Percentiles rank a stretch among this genome's conserved stretches.
Evolutionary conservation across 2,329 filamentous ascomycete genomes (phyloP).

Genomic region (Aspergillus pseudotamarii): DNA sequence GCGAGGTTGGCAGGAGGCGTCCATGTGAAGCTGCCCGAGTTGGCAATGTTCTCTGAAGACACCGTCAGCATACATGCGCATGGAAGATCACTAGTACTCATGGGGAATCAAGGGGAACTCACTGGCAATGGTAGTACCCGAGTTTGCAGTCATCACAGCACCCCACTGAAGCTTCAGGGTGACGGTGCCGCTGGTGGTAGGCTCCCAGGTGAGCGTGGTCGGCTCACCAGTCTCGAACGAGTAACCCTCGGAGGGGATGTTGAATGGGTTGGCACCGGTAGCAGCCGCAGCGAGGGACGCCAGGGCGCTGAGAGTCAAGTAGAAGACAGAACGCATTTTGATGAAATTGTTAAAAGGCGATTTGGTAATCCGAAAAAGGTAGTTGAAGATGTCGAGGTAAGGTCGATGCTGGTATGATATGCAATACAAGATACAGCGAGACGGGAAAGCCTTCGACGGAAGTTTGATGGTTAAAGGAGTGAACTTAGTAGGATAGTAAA

Average conservation of each 20-base stretch:
- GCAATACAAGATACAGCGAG: constrained; percentile 5
- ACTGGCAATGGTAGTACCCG: constrained; percentile 49
- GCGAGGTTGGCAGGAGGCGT: constrained; percentile 44
- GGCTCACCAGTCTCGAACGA: constrained; percentile 50
- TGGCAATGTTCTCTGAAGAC: constrained; percentile 48
- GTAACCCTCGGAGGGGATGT: constrained; percentile 46
- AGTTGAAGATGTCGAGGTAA: background rate
- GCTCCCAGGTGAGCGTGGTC: constrained; percentile 52
- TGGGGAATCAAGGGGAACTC: constrained; percentile 26
- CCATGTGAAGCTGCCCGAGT: constrained; percentile 55
- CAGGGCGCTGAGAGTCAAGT: constrained; percentile 48
- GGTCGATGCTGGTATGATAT: constrained; percentile 9
- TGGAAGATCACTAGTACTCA: background rate
- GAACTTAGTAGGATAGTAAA: constrained; percentile 9
- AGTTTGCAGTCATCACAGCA: constrained; percentile 43
- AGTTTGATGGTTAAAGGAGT: constrained; percentile 9
- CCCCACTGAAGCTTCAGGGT: constrained; percentile 55
- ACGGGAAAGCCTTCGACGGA: background rate
- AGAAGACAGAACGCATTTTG: constrained; percentile 51
- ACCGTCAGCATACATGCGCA: constrained; percentile 9
- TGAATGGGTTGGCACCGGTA: constrained; percentile 51
- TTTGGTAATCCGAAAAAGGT: background rate
- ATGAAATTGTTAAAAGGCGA: constrained; percentile 5
- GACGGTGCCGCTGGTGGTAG: constrained; percentile 54
- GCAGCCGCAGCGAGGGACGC: constrained; percentile 48